Base-by-base conservation (phyloP, 2,329 filamentous ascomycete species). In the Alternaria hordeiaustralica region DNA sequence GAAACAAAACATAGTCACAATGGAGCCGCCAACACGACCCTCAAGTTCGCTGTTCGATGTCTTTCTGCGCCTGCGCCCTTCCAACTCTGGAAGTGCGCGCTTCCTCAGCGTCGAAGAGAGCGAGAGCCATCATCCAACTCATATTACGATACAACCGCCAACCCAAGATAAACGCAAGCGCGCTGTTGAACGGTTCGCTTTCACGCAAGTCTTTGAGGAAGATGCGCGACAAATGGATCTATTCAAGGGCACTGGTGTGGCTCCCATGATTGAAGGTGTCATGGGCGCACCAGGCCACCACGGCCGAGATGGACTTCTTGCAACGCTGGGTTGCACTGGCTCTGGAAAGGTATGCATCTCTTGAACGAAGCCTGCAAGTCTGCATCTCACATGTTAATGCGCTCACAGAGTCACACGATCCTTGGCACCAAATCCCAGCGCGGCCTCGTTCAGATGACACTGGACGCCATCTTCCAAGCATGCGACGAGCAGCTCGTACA, bases 141-240 rank as follows among this genome's bases (percentile, higher is more conserved):
- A 86, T 70, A 84, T 86, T 68, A 86, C 84, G 7, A 84, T 86
- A 71, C 81, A 82, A 56, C 83, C 84, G 8, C 94, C 94, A 1
- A 92, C 93, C 3, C 92, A 89, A 66, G 95, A 97, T 64, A 87
- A 89, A 65, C 88, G 95, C 60, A 92, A 95, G 71, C 89, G 94
- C 49, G 94, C 94, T 1, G 89, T 97, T 36, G 96, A 99, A 80
- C 93, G 92, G 77, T 99, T 98, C 78, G 92, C 90, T 2, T 99
- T 99, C 76, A 99, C 96, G 0, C 89, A 89, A 66, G 94, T 99
- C 1, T 97, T 98, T 72, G 92, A 96, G 72, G 94, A 98, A 76
- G 86, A 91, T 73, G 90, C 93, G 2, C 88, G 87, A 7, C 96
- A 99, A 77, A 84, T 96, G 26, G 93, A 97, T 74, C 82, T 99